phyloP scores from a whole-genome alignment of 768 basidiomycete species.

The Mycena kentingensis region DNA sequence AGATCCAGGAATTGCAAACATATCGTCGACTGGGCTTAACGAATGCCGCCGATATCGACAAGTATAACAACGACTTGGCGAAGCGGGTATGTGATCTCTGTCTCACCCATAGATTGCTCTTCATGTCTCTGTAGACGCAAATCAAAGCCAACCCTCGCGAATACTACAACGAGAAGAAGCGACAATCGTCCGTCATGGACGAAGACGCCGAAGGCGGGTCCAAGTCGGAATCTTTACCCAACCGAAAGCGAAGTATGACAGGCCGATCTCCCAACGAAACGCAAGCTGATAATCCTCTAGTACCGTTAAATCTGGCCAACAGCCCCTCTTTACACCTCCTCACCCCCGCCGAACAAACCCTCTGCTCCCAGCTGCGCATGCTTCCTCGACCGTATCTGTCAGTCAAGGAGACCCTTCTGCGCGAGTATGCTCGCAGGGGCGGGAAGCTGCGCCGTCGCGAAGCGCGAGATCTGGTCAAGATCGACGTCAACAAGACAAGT shows the following conservation, averaged over 20 bases:
- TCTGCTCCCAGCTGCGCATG: constrained; percentile 89
- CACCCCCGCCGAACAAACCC: constrained; percentile 80
- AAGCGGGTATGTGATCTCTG: constrained; percentile 55
- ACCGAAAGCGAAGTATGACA: constrained; percentile 47
- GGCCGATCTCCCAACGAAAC: background rate
- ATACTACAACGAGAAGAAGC: constrained; percentile 53
- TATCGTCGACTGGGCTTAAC: constrained; percentile 86
- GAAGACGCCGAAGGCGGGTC: constrained; percentile 66
- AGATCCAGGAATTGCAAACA: constrained; percentile 88
- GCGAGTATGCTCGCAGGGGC: constrained; percentile 88
- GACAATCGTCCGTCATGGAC: constrained; percentile 51
- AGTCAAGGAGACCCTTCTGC: constrained; percentile 92
- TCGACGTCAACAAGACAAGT: constrained; percentile 91
- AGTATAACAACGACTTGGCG: constrained; percentile 74
- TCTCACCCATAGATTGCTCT: background rate
- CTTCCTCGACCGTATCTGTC: constrained; percentile 93
- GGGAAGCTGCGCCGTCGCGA: constrained; percentile 88
- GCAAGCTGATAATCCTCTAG: constrained; percentile 16
- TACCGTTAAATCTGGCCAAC: constrained; percentile 87
- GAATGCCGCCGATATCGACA: constrained; percentile 86
- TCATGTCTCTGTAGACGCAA: constrained; percentile 50
- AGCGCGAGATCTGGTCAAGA: constrained; percentile 87
- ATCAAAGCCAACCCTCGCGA: constrained; percentile 64
- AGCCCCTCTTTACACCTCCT: constrained; percentile 89
- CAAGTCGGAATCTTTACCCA: constrained; percentile 40